These are phyloP conservation scores for Dictyostelium brefeldianum DNA, from an alignment of 78 protist species.

Conservation along the genomic window DNA sequence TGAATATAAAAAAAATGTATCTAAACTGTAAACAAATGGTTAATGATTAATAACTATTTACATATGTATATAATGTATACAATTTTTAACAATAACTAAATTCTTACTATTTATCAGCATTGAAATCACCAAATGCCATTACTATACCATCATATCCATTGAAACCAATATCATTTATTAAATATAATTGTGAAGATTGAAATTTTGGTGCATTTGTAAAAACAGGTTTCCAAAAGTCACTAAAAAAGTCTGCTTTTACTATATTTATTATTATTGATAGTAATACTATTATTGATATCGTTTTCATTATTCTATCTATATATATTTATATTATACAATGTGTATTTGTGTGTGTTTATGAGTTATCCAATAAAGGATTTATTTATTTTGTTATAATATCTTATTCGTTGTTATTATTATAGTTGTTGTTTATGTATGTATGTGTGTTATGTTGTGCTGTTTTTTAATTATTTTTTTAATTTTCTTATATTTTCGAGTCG, in stretches of 20 bases:
- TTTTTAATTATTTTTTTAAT: background rate
- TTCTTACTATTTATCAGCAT: constrained; percentile 78
- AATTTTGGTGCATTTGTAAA: constrained; percentile 80
- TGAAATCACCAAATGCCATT: constrained; percentile 78
- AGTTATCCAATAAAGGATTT: background rate
- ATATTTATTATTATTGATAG: background rate
- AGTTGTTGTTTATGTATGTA: too few species aligned
- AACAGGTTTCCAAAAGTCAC: constrained; percentile 74
- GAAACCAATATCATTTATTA: constrained; percentile 37
- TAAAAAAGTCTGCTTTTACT: constrained; percentile 43
- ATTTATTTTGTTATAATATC: too few species aligned
- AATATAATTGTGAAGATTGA: constrained; percentile 42
- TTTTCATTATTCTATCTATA: background rate
- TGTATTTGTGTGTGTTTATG: background rate
- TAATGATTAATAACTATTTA: background rate
- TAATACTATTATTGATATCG: background rate
- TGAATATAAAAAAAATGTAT: constrained; percentile 54
- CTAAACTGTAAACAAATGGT: constrained; percentile 41
- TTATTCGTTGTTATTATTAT: background rate
- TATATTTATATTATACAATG: background rate
- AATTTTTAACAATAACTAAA: too few species aligned
- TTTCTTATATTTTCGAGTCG: too few species aligned
- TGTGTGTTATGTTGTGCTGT: background rate
- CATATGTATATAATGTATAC: background rate
- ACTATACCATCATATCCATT: constrained; percentile 47